These are phyloP conservation scores for Barnettozyma sp. DNA, from an alignment of 805 yeast genomes.

Conservation along the genomic window DNA sequence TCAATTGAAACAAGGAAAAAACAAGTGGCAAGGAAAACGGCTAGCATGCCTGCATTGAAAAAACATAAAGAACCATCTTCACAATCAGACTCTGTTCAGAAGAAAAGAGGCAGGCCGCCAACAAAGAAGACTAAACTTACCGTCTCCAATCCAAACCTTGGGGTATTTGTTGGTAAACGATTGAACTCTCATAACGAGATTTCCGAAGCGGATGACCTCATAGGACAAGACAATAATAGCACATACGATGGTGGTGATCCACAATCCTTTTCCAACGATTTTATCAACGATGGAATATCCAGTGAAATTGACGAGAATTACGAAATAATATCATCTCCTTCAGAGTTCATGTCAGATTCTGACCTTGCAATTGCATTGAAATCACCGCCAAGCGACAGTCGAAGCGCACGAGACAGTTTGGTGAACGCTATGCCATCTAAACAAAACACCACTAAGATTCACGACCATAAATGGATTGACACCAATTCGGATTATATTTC, in stretches of 20 bases:
- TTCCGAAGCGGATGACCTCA: neutral
- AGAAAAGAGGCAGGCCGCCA: slow-evolving; percentile 24
- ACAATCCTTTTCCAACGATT: slow-evolving; percentile 5
- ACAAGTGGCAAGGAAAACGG: slow-evolving; percentile 19
- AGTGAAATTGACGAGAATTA: slow-evolving; percentile 20
- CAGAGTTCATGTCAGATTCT: slow-evolving; percentile 48
- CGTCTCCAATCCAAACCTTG: slow-evolving; percentile 20
- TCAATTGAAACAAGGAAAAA: slow-evolving; percentile 13
- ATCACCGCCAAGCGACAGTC: slow-evolving; percentile 21
- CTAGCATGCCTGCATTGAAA: slow-evolving; percentile 19
- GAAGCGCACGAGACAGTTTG: slow-evolving; percentile 22
- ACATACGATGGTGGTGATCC: neutral
- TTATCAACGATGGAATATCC: slow-evolving; percentile 20
- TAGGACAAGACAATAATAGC: neutral
- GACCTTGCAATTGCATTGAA: slow-evolving; percentile 40
- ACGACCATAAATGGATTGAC: slow-evolving; percentile 24
- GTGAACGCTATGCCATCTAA: slow-evolving; percentile 19
- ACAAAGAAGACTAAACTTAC: slow-evolving; percentile 14
- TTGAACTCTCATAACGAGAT: neutral
- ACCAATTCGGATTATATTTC: slow-evolving; percentile 37
- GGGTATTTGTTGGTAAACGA: slow-evolving; percentile 21
- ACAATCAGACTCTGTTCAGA: slow-evolving; percentile 12
- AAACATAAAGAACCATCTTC: neutral
- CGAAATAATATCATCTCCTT: slow-evolving; percentile 35
- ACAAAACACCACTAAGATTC: slow-evolving; percentile 7